Percentiles rank a stretch among this genome's conserved stretches.
phyloP scores from a whole-genome alignment of 345 rosid species.

The Leavenworthia alabamica region DNA sequence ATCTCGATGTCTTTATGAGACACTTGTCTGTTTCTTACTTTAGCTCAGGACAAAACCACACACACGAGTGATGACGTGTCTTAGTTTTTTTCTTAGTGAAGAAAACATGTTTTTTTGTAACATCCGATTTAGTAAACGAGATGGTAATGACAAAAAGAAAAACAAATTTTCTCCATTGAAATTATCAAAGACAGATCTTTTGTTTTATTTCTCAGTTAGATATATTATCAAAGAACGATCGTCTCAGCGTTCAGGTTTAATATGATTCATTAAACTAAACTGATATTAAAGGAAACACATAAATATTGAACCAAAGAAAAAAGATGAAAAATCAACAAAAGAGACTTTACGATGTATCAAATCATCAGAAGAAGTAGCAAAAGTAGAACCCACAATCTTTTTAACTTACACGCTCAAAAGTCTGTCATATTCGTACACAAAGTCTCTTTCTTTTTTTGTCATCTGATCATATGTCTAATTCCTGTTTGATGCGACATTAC shows the following conservation, averaged over 20 bases:
- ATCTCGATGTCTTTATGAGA: conserved; percentile 23
- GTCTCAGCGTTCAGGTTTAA: not conserved
- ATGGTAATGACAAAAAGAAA: not conserved
- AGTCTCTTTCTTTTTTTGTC: conserved; percentile 9
- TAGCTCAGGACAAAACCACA: not conserved
- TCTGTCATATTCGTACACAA: conserved; percentile 23
- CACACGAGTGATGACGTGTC: conserved; percentile 21
- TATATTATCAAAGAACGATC: too few relatives aligned
- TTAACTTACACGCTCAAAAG: conserved; percentile 24
- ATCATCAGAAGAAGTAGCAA: conserved; percentile 19
- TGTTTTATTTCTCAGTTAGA: not conserved
- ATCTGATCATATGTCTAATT: conserved; percentile 15
- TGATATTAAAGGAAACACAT: not conserved
- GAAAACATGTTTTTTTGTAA: not conserved
- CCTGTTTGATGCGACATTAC: conserved; percentile 22
- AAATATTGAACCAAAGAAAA: not conserved
- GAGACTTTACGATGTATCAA: conserved; percentile 13
- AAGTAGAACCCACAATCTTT: conserved; percentile 33
- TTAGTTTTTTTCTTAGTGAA: conserved; percentile 6
- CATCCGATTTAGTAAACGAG: conserved; percentile 17
- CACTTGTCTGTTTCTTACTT: conserved; percentile 23
- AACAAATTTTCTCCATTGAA: not conserved
- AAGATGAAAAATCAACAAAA: conserved; percentile 4
- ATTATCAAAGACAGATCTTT: not conserved
- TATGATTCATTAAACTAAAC: not conserved